Conservation (phyloP, 1,139 yeast genomes). For the Saccharomyces hybrid region DNA sequence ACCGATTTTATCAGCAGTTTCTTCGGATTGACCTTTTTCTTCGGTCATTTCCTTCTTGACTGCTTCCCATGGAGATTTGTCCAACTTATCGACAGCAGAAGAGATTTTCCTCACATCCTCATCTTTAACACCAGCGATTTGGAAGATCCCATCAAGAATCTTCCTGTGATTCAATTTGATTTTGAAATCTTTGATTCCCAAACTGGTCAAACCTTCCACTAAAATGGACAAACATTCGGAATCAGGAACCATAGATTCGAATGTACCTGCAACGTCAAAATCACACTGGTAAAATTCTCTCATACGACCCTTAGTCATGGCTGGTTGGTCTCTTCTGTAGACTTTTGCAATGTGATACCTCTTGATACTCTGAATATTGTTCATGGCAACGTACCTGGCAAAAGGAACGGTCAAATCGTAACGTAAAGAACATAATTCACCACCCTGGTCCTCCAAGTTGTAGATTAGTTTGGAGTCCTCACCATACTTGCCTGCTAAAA, state of each 20-base stretch:
- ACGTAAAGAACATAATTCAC: conserved; percentile 88
- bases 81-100: conserved; percentile 92
- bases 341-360: conserved; percentile 96
- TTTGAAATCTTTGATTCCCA: conserved; percentile 84
- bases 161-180: conserved; percentile 91
- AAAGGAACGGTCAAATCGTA: conserved; percentile 96
- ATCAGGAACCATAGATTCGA: conserved; percentile 93
- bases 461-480: conserved; percentile 94
- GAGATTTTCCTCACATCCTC: conserved; percentile 91
- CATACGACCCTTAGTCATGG: conserved; percentile 99
- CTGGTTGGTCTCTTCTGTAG: conserved; percentile 97
- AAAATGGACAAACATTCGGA: conserved; percentile 75
- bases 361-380: conserved; percentile 80
- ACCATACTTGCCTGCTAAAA: conserved; percentile 93
- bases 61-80: conserved; percentile 89
- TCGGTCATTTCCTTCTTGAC: conserved; percentile 87
- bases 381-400: conserved; percentile 94
- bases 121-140: conserved; percentile 87
- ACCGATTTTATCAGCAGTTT: conserved; percentile 87
- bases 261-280: conserved; percentile 88
- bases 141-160: conserved; percentile 89
- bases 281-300: conserved; percentile 98
- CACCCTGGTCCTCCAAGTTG: conserved; percentile 96
- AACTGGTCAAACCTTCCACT: conserved; percentile 73
- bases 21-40: conserved; percentile 84